Conservation (phyloP, 2,329 filamentous ascomycete species). For the Fusarium proliferatum region DNA sequence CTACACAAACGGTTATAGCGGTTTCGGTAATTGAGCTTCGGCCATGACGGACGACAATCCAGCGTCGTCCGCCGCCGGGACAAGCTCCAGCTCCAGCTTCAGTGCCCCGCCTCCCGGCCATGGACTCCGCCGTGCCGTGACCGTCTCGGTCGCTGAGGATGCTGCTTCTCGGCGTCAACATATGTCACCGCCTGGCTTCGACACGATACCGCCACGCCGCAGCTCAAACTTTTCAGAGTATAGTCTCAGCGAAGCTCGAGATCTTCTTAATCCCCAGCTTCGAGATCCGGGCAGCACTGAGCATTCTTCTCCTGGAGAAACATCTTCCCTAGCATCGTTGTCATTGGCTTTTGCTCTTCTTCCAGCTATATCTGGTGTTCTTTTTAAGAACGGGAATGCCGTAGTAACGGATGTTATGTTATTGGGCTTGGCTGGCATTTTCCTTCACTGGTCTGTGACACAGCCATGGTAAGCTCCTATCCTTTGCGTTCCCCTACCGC, state of each 20-base stretch:
- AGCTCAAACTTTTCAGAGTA: conserved; percentile 84
- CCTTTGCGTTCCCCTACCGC: neutral
- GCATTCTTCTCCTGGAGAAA: conserved; percentile 57
- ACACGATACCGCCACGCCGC: conserved; percentile 63
- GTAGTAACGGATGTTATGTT: conserved; percentile 88
- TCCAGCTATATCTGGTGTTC: conserved; percentile 83
- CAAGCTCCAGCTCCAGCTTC: conserved; percentile 40
- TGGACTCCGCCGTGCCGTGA: conserved; percentile 55
- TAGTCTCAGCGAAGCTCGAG: conserved; percentile 75
- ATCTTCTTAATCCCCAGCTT: conserved; percentile 69
- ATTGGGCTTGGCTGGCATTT: conserved; percentile 81
- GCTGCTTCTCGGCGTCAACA: conserved; percentile 21
- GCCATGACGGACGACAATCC: conserved; percentile 36
- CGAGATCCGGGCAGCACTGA: conserved; percentile 45
- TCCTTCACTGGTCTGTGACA: conserved; percentile 92
- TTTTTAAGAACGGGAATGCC: conserved; percentile 86
- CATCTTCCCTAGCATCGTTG: conserved; percentile 80
- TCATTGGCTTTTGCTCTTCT: conserved; percentile 86
- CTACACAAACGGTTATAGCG: conserved; percentile 1
- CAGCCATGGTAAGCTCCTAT: conserved; percentile 78
- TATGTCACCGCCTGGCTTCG: conserved; percentile 41
- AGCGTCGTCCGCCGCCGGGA: conserved; percentile 22
- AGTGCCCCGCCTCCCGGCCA: conserved; percentile 48
- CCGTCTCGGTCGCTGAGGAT: conserved; percentile 49
- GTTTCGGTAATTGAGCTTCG: conserved; percentile 13